These are phyloP conservation scores for Jatropha multifida DNA, from an alignment of 441 rosid genomes.

Conservation along the genomic window DNA sequence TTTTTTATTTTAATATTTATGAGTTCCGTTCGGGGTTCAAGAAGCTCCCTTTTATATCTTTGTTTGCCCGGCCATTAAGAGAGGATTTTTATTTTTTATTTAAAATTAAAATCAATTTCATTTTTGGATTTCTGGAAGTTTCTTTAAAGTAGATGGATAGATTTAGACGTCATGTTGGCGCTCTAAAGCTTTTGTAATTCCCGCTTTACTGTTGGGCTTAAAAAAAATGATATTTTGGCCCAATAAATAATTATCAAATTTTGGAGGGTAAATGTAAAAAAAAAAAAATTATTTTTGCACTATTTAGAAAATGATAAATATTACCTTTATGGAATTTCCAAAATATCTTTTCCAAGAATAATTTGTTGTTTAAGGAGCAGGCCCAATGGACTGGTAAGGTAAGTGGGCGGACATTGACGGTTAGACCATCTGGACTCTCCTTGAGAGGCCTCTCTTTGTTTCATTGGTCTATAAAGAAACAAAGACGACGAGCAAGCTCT, in stretches of 20 bases:
- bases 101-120: background rate
- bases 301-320: no score
- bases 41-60: background rate
- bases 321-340: no score
- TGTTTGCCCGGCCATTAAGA: no score
- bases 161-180: conserved; percentile 13
- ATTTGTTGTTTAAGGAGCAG: no score
- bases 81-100: background rate
- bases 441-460: no score
- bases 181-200: background rate
- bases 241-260: no score
- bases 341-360: no score
- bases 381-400: background rate
- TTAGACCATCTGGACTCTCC: background rate
- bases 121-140: conserved; percentile 2
- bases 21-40: background rate
- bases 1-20: background rate
- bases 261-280: no score
- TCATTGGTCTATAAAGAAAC: background rate
- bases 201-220: background rate
- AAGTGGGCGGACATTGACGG: no score
- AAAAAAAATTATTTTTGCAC: no score
- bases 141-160: background rate
- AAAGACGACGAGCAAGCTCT: background rate
- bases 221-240: background rate